phyloP scores from a whole-genome alignment of 768 basidiomycete genomes.

The Astraeus odoratus region DNA sequence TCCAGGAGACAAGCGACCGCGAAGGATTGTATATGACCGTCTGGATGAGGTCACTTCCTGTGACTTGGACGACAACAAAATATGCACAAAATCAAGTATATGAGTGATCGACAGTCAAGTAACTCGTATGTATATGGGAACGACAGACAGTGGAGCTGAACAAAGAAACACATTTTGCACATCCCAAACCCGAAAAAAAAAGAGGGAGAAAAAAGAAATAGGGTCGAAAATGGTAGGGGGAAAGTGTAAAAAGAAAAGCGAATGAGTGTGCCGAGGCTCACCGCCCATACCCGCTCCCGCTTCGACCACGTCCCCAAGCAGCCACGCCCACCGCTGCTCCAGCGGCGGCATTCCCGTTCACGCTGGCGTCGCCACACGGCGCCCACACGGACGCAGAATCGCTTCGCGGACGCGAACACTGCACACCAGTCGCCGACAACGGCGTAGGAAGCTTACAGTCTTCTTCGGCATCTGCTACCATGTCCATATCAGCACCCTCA shows the following conservation, averaged over 20 bases:
- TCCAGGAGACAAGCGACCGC: neutral
- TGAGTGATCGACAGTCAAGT: neutral
- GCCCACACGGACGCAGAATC: neutral
- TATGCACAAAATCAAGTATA: neutral
- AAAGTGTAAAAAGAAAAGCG: neutral
- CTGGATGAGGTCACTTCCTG: neutral
- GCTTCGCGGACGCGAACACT: neutral
- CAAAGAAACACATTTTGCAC: neutral
- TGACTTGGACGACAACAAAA: neutral
- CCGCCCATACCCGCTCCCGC: conserved; percentile 5
- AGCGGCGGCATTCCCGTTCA: conserved; percentile 8
- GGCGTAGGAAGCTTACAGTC: conserved; percentile 17
- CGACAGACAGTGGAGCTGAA: neutral
- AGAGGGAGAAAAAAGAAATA: neutral
- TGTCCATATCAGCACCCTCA: conserved; percentile 20
- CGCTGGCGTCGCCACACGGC: conserved; percentile 2
- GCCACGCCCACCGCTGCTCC: conserved; percentile 9
- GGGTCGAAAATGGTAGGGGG: no score
- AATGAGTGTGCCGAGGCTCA: conserved; percentile 3
- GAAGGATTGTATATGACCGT: neutral
- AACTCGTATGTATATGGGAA: neutral
- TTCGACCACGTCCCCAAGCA: conserved; percentile 7
- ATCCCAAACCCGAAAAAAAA: neutral
- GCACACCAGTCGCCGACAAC: conserved; percentile 11
- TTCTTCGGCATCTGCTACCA: conserved; percentile 8